Base-by-base conservation (phyloP, 176 grass and related monocot genomes). In the Alopecurus myosuroides region DNA sequence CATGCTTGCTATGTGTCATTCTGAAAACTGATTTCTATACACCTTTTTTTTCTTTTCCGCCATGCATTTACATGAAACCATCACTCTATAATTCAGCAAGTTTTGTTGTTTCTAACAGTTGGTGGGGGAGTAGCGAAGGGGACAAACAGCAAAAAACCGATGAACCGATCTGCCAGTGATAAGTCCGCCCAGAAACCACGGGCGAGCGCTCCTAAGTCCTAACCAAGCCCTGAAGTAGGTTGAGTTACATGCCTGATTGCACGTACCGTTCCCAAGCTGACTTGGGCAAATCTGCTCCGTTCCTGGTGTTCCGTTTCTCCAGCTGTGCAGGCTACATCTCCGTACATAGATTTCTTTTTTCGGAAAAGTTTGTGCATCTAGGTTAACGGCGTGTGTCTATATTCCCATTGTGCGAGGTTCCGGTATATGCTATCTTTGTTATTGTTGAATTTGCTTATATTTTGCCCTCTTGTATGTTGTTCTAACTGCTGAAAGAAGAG, bases 221-320 rank as follows among this genome's bases (percentile, higher is more conserved):
- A 84, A 87, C 80, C 76, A 84, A 80, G 50, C 30, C 36, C 28
- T 13, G 68, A 79, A 84, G 58, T 81, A 75, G 51, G 58, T 81
- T 30, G 69, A 91, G 76, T 35, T 68, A 69, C 58, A 62, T 25
- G 62, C 34, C 61, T 88, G 81, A 87, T 62, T 51, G 65, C 76
- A 84, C 68, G 77, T 56, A 69, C 50, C 2, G 22, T 75, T 29
- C 9, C 17, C 58, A 57, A 55, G 75, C 48, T 68, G 39, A 77
- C 62, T 22, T 70, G 2, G 14, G 22, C 28, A 77, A 87, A 62
- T 74, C 70, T 20, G 70, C 17, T 74, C 41, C 0, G 15, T 29
- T 76, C n/a, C 29, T 70, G 60, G 39, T 70, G 37, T 84, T 52
- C 11, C 22, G 8, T 81, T 87, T 80, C 60, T 76, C 49, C 76